Conservation (phyloP, 768 basidiomycete species). For the Tulasnella sp. region DNA sequence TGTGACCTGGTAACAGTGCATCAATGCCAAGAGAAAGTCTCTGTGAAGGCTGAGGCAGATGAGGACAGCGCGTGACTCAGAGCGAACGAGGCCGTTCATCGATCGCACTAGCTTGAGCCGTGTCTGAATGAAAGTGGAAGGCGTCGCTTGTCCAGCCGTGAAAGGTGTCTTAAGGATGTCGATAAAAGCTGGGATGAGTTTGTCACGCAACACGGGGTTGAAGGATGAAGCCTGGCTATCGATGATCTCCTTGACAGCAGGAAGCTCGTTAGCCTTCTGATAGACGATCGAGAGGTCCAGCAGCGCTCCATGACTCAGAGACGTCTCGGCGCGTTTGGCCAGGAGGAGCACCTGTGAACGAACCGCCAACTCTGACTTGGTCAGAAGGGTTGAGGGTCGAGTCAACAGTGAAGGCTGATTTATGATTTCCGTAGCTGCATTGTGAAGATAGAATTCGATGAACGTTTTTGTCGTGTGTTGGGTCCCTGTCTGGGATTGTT, state of each 20-base stretch:
- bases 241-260: background rate
- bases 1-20: slow-evolving; percentile 47
- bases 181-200: slow-evolving; percentile 25
- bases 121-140: slow-evolving; percentile 23
- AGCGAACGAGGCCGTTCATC: slow-evolving; percentile 42
- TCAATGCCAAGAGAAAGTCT: slow-evolving; percentile 45
- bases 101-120: slow-evolving; percentile 44
- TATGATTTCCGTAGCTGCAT: background rate
- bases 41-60: slow-evolving; percentile 43
- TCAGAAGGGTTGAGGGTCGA: slow-evolving; percentile 18
- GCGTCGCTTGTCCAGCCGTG: background rate
- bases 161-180: background rate
- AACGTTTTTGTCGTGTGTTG: background rate
- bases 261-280: slow-evolving; percentile 24
- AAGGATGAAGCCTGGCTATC: slow-evolving; percentile 24
- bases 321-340: slow-evolving; percentile 41
- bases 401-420: background rate
- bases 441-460: background rate
- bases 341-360: slow-evolving; percentile 41
- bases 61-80: slow-evolving; percentile 38
- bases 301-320: slow-evolving; percentile 42
- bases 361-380: slow-evolving; percentile 37
- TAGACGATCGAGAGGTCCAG: slow-evolving; percentile 55
- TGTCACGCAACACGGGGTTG: slow-evolving; percentile 38
- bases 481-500: background rate